phyloP scores from a whole-genome alignment of 306 rosid species.

The Cucurbita moschata region DNA sequence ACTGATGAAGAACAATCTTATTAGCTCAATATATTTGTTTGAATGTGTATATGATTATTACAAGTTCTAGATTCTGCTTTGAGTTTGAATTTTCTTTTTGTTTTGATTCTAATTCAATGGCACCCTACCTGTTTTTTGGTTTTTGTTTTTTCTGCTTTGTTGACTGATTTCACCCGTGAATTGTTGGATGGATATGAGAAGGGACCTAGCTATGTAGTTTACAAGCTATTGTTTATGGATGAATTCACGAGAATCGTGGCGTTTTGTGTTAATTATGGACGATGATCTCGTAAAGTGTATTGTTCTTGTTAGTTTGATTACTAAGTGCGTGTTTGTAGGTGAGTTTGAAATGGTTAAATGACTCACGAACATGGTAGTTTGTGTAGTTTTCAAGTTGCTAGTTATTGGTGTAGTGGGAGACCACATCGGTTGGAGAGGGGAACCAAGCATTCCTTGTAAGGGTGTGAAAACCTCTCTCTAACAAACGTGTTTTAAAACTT shows the following conservation, averaged over 20 bases:
- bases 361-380: background rate
- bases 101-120: background rate
- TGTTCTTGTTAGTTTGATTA: too few relatives aligned
- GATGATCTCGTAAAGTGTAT: background rate
- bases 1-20: background rate
- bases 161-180: constrained; percentile 8
- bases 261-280: background rate
- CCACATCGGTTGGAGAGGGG: too few relatives aligned
- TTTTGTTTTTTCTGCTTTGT: background rate
- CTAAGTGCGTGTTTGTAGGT: too few relatives aligned
- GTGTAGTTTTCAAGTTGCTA: background rate
- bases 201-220: background rate
- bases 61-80: background rate
- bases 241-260: background rate
- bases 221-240: background rate
- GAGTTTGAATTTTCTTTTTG: background rate
- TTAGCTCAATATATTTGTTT: background rate
- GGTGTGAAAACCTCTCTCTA: too few relatives aligned
- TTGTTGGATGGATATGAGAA: background rate
- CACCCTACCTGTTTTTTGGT: background rate
- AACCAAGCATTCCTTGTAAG: too few relatives aligned
- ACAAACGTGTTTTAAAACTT: too few relatives aligned
- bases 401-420: background rate
- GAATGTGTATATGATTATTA: background rate
- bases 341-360: too few relatives aligned